Base-by-base conservation (phyloP, 176 grass and related monocot genomes). In the Canna indica region DNA sequence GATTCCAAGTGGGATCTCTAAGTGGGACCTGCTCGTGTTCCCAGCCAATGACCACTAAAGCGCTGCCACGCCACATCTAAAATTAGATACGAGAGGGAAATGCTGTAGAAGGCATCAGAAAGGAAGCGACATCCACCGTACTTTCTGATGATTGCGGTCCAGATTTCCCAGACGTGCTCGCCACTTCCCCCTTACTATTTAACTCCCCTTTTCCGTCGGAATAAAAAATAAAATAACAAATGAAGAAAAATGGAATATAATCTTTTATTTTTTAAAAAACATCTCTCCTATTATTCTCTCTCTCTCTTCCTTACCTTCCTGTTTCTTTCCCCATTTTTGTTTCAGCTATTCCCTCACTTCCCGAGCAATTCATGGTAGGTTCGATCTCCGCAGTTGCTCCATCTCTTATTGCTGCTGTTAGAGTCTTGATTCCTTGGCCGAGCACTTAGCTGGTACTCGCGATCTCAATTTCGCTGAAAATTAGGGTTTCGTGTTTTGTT, bases 151-250 rank as follows among this genome's bases (percentile, higher is more conserved):
- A n/a, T 66, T 24, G 63, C 63, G 35, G 63, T 38, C 22, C 34
- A 24, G 63, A 66, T 66, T 31, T 25, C 34, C 7, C 35, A 18
- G 32, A 38, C 20, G 63, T 13, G 34, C 34, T 38, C 9, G 63
- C 18, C 6, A 66, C 63, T 22, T 34, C 2, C 10, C 13, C 30
- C 5, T 5, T 20, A 1, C 30, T 5, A 32, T 63, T 31, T 24
- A 16, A 18, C 4, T 35, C 22, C 4, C 3, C 0, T 20, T 11
- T 11, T 27, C 9, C 7, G 20, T 24, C 17, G 34, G 63, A 66
- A 66, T 39, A 66, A 66, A 39, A 41, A 38, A n/a, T n/a, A n/a
- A 66, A 66, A 66, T 38, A 66, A 38, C 20, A 39, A 38, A 66
- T 24, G 29, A 0, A 9, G 63, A 66, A 66, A 66, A 66, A 66